A percentile compares a stretch with the other conserved stretches of the same genome.
These are phyloP conservation scores for Helminthosporium solani DNA, from an alignment of 2,329 filamentous ascomycete species.

Conservation along the genomic window DNA sequence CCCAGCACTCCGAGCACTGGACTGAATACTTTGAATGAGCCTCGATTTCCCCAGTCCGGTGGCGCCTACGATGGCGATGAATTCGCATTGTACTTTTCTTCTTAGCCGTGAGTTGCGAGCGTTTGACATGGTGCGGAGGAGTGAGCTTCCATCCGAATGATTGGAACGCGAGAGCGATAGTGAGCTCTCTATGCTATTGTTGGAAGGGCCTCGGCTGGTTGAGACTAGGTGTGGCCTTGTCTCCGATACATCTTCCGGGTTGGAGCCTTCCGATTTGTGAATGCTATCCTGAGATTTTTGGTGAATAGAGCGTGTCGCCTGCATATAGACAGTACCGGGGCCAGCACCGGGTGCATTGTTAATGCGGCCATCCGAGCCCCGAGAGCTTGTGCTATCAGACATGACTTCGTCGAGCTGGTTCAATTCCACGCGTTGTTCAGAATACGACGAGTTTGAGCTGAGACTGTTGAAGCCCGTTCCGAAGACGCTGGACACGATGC, in stretches of 20 bases:
- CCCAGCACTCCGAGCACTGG: constrained; percentile 57
- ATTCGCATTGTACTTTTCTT: constrained; percentile 58
- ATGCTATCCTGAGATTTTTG: constrained; percentile 35
- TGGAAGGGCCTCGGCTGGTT: constrained; percentile 25
- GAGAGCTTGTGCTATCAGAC: constrained; percentile 55
- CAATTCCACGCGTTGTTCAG: constrained; percentile 52
- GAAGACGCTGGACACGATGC: constrained; percentile 19
- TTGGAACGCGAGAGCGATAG: constrained; percentile 26
- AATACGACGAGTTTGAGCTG: constrained; percentile 56
- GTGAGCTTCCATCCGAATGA: constrained; percentile 28
- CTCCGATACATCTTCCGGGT: constrained; percentile 23
- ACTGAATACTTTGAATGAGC: constrained; percentile 59
- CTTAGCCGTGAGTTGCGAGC: constrained; percentile 49
- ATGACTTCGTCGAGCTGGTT: constrained; percentile 52
- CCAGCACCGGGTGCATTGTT: constrained; percentile 32
- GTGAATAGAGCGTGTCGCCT: constrained; percentile 25
- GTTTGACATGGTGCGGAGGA: constrained; percentile 33
- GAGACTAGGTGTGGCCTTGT: constrained; percentile 22
- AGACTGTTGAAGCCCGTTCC: constrained; percentile 50
- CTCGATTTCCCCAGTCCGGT: constrained; percentile 63
- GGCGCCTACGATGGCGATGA: constrained; percentile 58
- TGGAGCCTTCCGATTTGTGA: constrained; percentile 25
- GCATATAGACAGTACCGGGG: constrained; percentile 25
- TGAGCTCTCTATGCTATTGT: constrained; percentile 34
- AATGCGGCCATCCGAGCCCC: constrained; percentile 51